A percentile compares a stretch with the other conserved stretches of the same genome.
Evolutionary conservation across 2,329 filamentous ascomycete genomes (phyloP).

Genomic region (Leptographium lundbergii): DNA sequence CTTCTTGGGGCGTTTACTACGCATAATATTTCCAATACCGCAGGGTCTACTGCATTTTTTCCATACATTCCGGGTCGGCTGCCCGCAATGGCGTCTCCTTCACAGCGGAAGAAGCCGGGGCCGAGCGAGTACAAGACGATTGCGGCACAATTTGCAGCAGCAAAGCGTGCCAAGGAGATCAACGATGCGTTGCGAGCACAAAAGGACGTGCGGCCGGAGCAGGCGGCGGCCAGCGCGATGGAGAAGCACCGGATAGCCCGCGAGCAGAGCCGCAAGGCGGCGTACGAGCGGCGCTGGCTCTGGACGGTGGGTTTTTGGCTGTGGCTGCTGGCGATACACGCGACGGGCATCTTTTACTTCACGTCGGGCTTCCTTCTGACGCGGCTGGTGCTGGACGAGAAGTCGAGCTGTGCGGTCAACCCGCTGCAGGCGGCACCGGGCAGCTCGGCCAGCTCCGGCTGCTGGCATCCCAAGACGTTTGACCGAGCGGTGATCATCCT

Average conservation of each 20-base stretch:
- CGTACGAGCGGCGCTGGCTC: constrained; percentile 39
- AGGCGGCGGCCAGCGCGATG: constrained; percentile 23
- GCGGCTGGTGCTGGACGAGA: constrained; percentile 64
- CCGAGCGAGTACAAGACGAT: constrained; percentile 37
- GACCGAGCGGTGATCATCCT: constrained; percentile 82
- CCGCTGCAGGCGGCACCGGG: constrained; percentile 44
- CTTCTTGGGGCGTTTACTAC: background rate
- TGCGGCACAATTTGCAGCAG: constrained; percentile 38
- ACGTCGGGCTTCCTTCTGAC: constrained; percentile 91
- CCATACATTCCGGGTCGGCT: background rate
- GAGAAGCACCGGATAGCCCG: constrained; percentile 33
- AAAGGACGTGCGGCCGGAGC: constrained; percentile 13
- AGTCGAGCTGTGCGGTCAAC: constrained; percentile 54
- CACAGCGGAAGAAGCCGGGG: constrained; percentile 13
- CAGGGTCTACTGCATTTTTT: background rate
- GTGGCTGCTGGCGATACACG: constrained; percentile 62
- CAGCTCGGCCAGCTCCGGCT: constrained; percentile 40
- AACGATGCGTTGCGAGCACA: constrained; percentile 20
- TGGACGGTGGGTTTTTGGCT: constrained; percentile 56
- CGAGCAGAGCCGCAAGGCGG: constrained; percentile 33
- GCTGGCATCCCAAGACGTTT: constrained; percentile 94
- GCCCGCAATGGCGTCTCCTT: constrained; percentile 8
- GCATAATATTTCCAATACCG: background rate
- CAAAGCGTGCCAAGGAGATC: constrained; percentile 35
- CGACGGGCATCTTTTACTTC: constrained; percentile 77